Percentiles rank a stretch among this genome's conserved stretches.
Conservation (phyloP, 129 eudicot genomes). For the Pittosporum tobira region DNA sequence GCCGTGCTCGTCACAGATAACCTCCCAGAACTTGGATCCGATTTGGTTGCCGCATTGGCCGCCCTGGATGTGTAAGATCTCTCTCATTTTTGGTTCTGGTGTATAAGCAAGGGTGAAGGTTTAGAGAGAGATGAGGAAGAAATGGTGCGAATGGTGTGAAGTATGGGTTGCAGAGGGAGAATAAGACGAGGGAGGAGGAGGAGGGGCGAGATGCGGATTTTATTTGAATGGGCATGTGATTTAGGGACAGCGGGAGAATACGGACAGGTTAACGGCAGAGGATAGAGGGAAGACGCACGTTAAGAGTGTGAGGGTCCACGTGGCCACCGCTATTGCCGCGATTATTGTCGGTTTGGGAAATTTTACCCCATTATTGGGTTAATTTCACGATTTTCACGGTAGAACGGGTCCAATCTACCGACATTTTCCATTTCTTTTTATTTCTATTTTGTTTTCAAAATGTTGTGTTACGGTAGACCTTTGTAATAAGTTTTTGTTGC, state of each 20-base stretch:
- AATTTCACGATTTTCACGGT: neutral
- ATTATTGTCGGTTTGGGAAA: neutral
- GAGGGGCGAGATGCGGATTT: conserved; percentile 17
- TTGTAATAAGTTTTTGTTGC: too few species aligned
- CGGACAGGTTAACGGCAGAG: conserved; percentile 4
- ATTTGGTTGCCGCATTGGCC: conserved; percentile 97
- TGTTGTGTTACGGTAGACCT: too few species aligned
- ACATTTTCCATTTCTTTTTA: too few species aligned
- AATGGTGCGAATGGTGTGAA: neutral
- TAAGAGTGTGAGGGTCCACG: conserved; percentile 11
- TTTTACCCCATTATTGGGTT: neutral
- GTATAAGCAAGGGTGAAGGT: conserved; percentile 5
- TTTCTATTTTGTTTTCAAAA: too few species aligned
- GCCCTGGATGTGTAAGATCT: conserved; percentile 80
- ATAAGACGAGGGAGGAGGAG: neutral
- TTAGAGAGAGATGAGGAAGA: conserved; percentile 4
- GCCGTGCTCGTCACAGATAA: conserved; percentile 75
- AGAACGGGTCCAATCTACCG: too few species aligned
- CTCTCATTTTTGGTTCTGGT: conserved; percentile 44
- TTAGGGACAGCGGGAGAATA: conserved; percentile 6
- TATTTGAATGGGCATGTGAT: conserved; percentile 7
- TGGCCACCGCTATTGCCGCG: neutral
- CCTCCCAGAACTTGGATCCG: conserved; percentile 92
- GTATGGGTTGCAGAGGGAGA: conserved; percentile 2
- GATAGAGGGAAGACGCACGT: neutral